A percentile compares a stretch with the other conserved stretches of the same genome.
Evolutionary conservation across 805 yeast species (phyloP).

Genomic region (Candida schatavii): DNA sequence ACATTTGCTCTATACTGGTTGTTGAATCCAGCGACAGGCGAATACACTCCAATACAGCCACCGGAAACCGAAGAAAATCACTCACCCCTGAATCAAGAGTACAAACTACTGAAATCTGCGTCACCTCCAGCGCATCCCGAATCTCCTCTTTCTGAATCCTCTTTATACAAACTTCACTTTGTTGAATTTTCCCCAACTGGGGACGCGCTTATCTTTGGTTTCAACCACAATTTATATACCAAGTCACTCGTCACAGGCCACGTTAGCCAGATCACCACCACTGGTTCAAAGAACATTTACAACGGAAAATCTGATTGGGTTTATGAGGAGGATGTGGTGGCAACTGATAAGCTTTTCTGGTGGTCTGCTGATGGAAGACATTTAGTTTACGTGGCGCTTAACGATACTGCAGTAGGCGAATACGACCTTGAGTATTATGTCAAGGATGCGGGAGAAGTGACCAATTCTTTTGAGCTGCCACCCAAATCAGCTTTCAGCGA

Average conservation of each 20-base stretch:
- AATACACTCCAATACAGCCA: conserved; percentile 35
- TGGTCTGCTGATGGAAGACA: conserved; percentile 66
- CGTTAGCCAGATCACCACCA: conserved; percentile 39
- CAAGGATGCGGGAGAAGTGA: conserved; percentile 20
- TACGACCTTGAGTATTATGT: conserved; percentile 53
- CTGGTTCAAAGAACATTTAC: conserved; percentile 50
- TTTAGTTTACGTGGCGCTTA: conserved; percentile 51
- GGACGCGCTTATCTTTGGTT: conserved; percentile 54
- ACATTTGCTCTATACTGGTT: conserved; percentile 37
- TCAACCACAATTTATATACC: conserved; percentile 52
- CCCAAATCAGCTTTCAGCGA: neutral
- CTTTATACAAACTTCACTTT: conserved; percentile 39
- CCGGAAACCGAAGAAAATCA: conserved; percentile 6
- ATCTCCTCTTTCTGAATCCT: neutral
- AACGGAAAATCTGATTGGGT: conserved; percentile 83
- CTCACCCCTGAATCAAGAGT: no score
- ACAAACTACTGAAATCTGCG: conserved; percentile 8
- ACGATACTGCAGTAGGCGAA: conserved; percentile 57
- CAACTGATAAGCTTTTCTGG: conserved; percentile 60
- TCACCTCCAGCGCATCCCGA: no score
- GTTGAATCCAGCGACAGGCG: conserved; percentile 21
- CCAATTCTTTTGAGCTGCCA: conserved; percentile 10
- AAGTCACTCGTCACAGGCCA: conserved; percentile 29
- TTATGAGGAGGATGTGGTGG: conserved; percentile 75
- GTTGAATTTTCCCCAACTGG: conserved; percentile 64